Conservation (phyloP, 106 monocot genomes). For the Dactylorhiza incarnata region DNA sequence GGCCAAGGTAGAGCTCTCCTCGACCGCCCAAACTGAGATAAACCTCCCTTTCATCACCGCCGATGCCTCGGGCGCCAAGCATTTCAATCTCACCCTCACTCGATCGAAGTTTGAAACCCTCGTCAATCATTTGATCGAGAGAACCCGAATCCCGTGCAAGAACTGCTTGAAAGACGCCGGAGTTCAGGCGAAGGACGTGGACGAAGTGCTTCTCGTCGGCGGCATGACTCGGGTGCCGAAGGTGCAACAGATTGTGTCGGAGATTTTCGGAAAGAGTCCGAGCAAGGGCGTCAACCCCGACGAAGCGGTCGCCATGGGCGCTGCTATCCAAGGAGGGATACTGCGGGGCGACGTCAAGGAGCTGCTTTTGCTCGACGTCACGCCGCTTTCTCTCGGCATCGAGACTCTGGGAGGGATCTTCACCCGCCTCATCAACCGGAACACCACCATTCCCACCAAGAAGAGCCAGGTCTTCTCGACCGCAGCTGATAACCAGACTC, state of each 20-base stretch:
- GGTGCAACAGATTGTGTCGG: slow-evolving; percentile 18
- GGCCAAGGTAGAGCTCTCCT: slow-evolving; percentile 23
- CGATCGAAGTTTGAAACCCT: slow-evolving; percentile 22
- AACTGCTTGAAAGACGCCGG: slow-evolving; percentile 21
- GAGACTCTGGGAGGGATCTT: slow-evolving; percentile 30
- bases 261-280: slow-evolving; percentile 18
- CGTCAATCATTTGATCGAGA: slow-evolving; percentile 18
- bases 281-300: slow-evolving; percentile 26
- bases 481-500: slow-evolving; percentile 63
- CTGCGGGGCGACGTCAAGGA: slow-evolving; percentile 20
- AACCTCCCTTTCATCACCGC: slow-evolving; percentile 27
- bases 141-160: slow-evolving; percentile 15
- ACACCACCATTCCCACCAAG: slow-evolving; percentile 25
- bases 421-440: slow-evolving; percentile 25
- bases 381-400: slow-evolving; percentile 18
- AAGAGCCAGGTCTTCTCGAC: slow-evolving; percentile 50
- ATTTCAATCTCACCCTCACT: slow-evolving; percentile 15
- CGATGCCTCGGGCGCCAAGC: slow-evolving; percentile 19
- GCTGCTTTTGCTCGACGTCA: slow-evolving; percentile 16
- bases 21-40: slow-evolving; percentile 20
- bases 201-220: slow-evolving; percentile 28
- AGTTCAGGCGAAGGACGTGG: slow-evolving; percentile 12
- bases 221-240: slow-evolving; percentile 29
- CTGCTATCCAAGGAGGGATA: slow-evolving; percentile 21
- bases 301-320: slow-evolving; percentile 31